These are phyloP conservation scores for Aphanomyces invadans DNA, from an alignment of 352 stramenopile species.

Conservation along the genomic window DNA sequence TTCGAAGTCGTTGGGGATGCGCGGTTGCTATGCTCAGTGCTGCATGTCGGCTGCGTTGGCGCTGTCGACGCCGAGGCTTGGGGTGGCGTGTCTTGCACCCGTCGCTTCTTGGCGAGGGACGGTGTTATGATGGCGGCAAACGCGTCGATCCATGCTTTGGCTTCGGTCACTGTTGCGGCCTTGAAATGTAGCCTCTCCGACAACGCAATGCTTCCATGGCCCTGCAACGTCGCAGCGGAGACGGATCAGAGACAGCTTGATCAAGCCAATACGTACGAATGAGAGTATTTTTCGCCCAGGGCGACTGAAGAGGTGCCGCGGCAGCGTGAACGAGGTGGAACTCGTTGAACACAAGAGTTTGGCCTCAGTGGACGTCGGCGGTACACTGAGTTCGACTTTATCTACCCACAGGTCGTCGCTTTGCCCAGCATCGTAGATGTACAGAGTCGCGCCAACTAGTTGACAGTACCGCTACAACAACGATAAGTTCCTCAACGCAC, in stretches of 20 bases:
- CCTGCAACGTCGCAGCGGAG: not conserved
- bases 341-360: not conserved
- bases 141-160: not conserved
- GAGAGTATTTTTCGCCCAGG: too few relatives aligned
- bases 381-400: not conserved
- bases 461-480: conserved; percentile 13
- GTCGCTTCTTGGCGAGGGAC: conserved; percentile 12
- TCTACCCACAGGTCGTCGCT: not conserved
- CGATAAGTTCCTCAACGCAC: too few relatives aligned
- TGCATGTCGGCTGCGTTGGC: too few relatives aligned
- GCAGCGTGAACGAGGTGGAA: not conserved
- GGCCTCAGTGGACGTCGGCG: not conserved
- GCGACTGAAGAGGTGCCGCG: not conserved
- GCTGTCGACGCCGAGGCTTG: too few relatives aligned
- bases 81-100: not conserved
- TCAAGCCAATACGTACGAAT: not conserved
- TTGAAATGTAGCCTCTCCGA: not conserved
- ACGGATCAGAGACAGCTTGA: not conserved
- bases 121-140: not conserved
- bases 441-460: conserved; percentile 15
- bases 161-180: not conserved
- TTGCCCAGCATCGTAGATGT: not conserved
- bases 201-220: too few relatives aligned
- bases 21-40: too few relatives aligned
- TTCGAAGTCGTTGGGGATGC: too few relatives aligned